A percentile compares a stretch with the other conserved stretches of the same genome.
phyloP scores from a whole-genome alignment of 192 early-diverging fungal species.

The Chytriomyces confervae region DNA sequence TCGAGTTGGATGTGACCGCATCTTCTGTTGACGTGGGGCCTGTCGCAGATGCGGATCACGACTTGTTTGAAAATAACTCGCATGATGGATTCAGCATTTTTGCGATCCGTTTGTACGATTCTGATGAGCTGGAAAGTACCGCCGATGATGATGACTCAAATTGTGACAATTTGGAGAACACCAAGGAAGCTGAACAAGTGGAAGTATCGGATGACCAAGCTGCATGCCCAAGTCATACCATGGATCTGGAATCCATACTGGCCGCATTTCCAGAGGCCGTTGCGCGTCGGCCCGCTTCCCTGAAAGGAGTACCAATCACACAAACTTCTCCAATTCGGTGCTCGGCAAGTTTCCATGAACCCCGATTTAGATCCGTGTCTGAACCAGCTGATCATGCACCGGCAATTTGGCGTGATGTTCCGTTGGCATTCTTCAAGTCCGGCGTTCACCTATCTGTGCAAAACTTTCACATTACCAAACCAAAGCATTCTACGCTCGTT shows the following conservation, averaged over 20 bases:
- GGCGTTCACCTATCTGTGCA: slow-evolving; percentile 14
- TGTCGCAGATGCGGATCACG: background rate
- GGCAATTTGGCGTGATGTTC: slow-evolving; percentile 24
- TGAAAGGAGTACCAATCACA: too few species aligned
- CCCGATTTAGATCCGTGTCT: background rate
- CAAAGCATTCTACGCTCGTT: background rate
- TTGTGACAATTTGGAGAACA: too few species aligned
- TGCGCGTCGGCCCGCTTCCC: too few species aligned
- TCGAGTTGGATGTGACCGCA: background rate
- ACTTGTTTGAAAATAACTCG: background rate
- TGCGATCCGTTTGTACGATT: background rate
- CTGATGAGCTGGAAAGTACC: background rate
- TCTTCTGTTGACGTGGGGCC: background rate
- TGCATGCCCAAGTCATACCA: too few species aligned
- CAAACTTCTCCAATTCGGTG: too few species aligned
- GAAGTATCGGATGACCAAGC: too few species aligned
- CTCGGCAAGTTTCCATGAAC: too few species aligned
- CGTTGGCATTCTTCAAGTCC: slow-evolving; percentile 23
- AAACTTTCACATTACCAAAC: background rate
- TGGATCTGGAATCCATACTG: too few species aligned
- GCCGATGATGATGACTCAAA: slow-evolving; percentile 1
- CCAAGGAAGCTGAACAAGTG: too few species aligned
- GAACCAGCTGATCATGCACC: background rate
- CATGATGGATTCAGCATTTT: background rate
- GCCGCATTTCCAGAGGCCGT: too few species aligned